These are phyloP conservation scores for Epichloe sp. DNA, from an alignment of 2,329 filamentous ascomycete species.

Conservation along the genomic window DNA sequence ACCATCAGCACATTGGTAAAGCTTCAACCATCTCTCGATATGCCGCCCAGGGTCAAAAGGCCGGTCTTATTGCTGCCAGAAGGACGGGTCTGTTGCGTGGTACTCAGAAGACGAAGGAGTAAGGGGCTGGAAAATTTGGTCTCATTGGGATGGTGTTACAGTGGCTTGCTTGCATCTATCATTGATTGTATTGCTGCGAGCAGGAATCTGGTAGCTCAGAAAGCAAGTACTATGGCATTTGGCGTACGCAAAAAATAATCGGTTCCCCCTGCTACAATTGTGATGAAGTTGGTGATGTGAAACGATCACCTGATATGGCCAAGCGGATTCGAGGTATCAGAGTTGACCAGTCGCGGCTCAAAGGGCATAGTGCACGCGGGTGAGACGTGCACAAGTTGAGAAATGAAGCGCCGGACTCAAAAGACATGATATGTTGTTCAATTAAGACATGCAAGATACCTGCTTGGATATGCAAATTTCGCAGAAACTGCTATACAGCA, in stretches of 20 bases:
- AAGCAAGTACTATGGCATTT: conserved; percentile 36
- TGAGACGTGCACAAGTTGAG: too few species aligned
- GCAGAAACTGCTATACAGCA: too few species aligned
- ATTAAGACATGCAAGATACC: too few species aligned
- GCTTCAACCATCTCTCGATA: conserved; percentile 98
- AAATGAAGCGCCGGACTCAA: too few species aligned
- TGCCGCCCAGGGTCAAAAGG: conserved; percentile 97
- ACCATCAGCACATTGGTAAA: conserved; percentile 99
- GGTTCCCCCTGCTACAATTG: conserved; percentile 33
- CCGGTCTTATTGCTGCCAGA: conserved; percentile 98
- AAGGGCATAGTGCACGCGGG: neutral
- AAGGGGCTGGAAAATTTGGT: conserved; percentile 42
- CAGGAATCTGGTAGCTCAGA: conserved; percentile 34
- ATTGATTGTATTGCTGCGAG: conserved; percentile 34
- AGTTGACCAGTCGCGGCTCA: neutral
- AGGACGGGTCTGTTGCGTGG: conserved; percentile 99
- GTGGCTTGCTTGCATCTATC: conserved; percentile 45
- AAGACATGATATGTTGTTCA: too few species aligned
- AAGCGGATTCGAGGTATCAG: neutral
- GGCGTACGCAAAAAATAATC: conserved; percentile 43
- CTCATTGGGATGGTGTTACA: conserved; percentile 54
- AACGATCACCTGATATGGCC: neutral
- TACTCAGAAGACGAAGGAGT: conserved; percentile 99
- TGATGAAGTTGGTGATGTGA: conserved; percentile 9
- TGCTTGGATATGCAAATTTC: too few species aligned